phyloP scores from a whole-genome alignment of 441 rosid genomes.

The Brassica hybrid region DNA sequence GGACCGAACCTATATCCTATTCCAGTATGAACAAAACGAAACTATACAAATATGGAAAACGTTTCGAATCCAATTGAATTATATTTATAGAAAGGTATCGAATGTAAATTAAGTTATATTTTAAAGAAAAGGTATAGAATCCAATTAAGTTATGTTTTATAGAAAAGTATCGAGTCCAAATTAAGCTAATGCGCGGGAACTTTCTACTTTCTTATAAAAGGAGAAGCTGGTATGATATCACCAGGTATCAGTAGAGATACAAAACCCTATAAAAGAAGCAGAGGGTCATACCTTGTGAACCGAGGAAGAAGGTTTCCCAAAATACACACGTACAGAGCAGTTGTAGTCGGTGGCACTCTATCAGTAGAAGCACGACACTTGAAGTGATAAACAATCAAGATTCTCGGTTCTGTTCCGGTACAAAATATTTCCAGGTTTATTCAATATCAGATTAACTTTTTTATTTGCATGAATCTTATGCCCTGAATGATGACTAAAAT shows the following conservation, averaged over 20 bases:
- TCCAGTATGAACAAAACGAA: background rate
- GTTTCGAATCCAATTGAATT: background rate
- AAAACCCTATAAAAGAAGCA: background rate
- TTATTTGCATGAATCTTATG: background rate
- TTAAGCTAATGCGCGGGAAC: no score
- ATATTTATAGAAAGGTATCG: conserved; percentile 1
- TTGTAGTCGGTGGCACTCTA: no score
- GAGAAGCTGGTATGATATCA: background rate
- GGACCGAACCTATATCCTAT: background rate
- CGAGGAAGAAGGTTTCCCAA: background rate
- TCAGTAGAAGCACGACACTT: background rate
- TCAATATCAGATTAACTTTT: background rate
- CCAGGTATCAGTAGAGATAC: background rate
- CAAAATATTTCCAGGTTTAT: background rate
- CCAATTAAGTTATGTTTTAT: background rate
- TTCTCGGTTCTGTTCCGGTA: background rate
- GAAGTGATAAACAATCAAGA: background rate
- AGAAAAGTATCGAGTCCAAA: no score
- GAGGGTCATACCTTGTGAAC: background rate
- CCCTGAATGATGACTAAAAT: no score
- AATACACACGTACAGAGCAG: background rate
- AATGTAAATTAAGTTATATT: background rate
- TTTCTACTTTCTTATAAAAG: background rate
- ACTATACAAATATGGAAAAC: background rate
- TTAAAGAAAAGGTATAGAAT: background rate